Evolutionary conservation across 225 moss, liverwort and hornwort genomes (phyloP).

Genomic region (Anthoceros angustus): DNA sequence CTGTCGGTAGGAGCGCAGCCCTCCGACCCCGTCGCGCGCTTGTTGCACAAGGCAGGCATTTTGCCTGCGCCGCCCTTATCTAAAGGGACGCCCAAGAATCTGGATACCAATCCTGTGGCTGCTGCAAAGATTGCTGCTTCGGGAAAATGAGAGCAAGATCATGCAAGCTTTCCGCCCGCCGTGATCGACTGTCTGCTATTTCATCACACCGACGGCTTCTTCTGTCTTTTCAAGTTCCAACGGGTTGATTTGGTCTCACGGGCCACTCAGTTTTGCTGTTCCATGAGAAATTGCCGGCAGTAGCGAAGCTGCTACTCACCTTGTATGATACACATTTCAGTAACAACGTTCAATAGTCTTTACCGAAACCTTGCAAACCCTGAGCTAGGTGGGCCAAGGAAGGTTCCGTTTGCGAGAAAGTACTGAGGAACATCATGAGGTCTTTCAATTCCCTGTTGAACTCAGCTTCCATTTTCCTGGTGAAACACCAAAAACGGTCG

Average conservation of each 20-base stretch:
- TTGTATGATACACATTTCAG: background rate
- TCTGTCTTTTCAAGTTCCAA: too few species aligned
- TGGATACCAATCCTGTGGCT: background rate
- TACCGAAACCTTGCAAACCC: constrained; percentile 46
- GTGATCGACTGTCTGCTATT: too few species aligned
- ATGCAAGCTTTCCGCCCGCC: background rate
- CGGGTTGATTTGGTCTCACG: too few species aligned
- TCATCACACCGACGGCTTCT: too few species aligned
- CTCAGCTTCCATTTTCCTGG: constrained; percentile 80
- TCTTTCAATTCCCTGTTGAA: constrained; percentile 84
- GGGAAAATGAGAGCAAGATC: background rate
- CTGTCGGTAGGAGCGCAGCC: constrained; percentile 96
- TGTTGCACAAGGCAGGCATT: constrained; percentile 70
- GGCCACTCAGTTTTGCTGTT: background rate
- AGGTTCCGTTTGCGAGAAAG: constrained; percentile 79
- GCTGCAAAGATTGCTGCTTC: background rate
- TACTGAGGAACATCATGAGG: constrained; percentile 65
- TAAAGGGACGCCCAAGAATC: constrained; percentile 11
- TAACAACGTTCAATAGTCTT: background rate
- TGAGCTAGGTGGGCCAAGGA: constrained; percentile 96
- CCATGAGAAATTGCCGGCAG: too few species aligned
- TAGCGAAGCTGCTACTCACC: too few species aligned
- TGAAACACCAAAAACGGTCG: constrained; percentile 5
- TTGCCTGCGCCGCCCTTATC: constrained; percentile 68
- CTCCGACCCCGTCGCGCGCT: constrained; percentile 65